Base-by-base conservation (phyloP, 1,284 basidiomycete species). In the Inonotus hispidus region DNA sequence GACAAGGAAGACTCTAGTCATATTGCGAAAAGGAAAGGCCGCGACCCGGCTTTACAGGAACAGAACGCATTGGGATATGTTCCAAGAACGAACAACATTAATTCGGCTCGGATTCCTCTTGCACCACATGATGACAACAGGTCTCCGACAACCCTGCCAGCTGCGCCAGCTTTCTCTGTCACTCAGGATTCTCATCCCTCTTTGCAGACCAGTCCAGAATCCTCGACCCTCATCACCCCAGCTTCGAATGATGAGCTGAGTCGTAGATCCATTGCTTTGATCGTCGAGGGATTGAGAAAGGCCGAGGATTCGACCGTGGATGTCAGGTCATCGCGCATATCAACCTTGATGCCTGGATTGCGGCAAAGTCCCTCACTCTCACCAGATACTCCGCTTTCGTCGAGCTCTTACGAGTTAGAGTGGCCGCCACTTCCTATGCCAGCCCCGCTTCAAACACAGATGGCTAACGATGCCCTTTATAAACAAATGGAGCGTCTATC, bases 391-490 rank as follows among this genome's bases (percentile, higher is more conserved):
- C 16, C 58, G 23, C 19, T 32, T 27, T 3, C 32, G 19, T 32
- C 53, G 10, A 29, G 25, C n/a, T 49, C 60, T 8, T 61, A 47
- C 13, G 57, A 46, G 29, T 57, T 55, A 19, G 57, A 21, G 7
- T 3, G 27, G 21, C 60, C 19, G 25, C n/a, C 27, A 7, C 41
- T 23, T 14, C 1, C 16, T 27, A 45, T 37, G 16, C 27, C 53
- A 3, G 29, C 32, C 10, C 59, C 59, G 6, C 16, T 35, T 23
- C 53, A 56, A 32, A 21, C 27, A 6, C 43, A 37, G 10, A 49
- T 56, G 32, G 11, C 32, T 25, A 19, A 59, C 49, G 53, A 45
- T 8, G 47, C 61, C 3, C 16, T 53, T 35, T 60, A 11, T 29
- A 32, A 35, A 35, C 25, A 25, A 0, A 52, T 58, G 45, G 27